Base-by-base conservation (phyloP, 495 filamentous ascomycete species). In the Neurospora tetraspora region DNA sequence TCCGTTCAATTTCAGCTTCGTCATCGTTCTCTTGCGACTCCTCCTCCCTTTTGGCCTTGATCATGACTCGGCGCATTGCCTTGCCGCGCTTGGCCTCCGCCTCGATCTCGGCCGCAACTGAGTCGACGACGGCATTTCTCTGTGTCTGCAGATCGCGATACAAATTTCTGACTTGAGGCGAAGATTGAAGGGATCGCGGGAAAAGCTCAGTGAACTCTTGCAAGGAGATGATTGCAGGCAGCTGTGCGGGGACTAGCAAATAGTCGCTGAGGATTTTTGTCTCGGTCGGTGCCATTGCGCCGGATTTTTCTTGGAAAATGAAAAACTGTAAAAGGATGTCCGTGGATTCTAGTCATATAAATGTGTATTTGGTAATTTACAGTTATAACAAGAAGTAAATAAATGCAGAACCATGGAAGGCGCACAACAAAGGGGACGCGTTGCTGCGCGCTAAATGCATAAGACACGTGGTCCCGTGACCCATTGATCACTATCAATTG, bases 71-170 rank as follows among this genome's bases (percentile, higher is more conserved):
- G 72, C 88, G 87, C 74, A 92, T 88, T 20, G 80, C 84, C 74
- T 89, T 87, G 40, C 91, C 91, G 69, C 86, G 82, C 75, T 86
- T 87, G 31, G 88, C 83, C 80, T 97, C 91, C 8, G 81, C 79
- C 43, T 88, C 86, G 75, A 97, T 93, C 71, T 90, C 91, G 45
- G 84, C 85, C 70, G 88, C 85, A 31, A 96, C 89, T 14, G 82
- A 80, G 74, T 94, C 90, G 73, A 91, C 87, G 47, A 92, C 83
- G 59, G 89, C 86, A 72, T 90, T 88, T 20, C 93, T 87, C 73
- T 91, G 86, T 68, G 89, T 85, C 75, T 94, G 91, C 14, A 96
- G 83, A 80, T 95, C 92, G 12, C 91, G 88, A 76, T 96, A 97
- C n/a, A 97, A 83, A 5, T 85, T 83, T 72, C 87, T 87, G 72